These are phyloP conservation scores for Coemansia erecta DNA, from an alignment of 192 early-diverging fungal species.

Conservation along the genomic window DNA sequence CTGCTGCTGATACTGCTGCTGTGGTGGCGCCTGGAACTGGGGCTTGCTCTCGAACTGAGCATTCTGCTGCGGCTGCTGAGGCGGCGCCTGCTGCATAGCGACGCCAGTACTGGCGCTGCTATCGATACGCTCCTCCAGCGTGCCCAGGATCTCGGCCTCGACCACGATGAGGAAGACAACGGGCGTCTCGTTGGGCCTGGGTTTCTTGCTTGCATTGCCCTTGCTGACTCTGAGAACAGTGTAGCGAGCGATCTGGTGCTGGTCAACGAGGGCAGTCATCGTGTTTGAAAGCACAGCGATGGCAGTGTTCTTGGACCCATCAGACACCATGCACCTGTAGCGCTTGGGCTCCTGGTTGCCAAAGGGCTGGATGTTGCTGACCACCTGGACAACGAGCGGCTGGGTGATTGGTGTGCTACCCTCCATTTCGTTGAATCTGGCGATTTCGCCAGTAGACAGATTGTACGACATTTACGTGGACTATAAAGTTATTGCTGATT, in stretches of 20 bases:
- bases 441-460: conserved; percentile 38
- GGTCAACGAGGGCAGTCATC: conserved; percentile 27
- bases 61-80: background rate
- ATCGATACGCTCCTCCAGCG: conserved; percentile 28
- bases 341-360: conserved; percentile 22
- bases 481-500: background rate
- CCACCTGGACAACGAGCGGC: conserved; percentile 27
- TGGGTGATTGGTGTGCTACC: conserved; percentile 16
- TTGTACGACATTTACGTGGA: background rate
- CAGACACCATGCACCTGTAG: conserved; percentile 50
- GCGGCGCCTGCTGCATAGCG: background rate
- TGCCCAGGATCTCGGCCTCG: conserved; percentile 37
- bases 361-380: conserved; percentile 40
- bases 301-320: conserved; percentile 31
- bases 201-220: conserved; percentile 34
- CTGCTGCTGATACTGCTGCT: conserved; percentile 4
- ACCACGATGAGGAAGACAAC: conserved; percentile 38
- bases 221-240: conserved; percentile 34
- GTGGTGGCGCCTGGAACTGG: conserved; percentile 7
- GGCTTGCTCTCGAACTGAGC: background rate
- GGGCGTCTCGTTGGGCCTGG: conserved; percentile 14
- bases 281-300: conserved; percentile 39
- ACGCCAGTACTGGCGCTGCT: conserved; percentile 2
- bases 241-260: conserved; percentile 30
- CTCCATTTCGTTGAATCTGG: conserved; percentile 21